Evolutionary conservation across 1,284 basidiomycete genomes (phyloP).

Genomic region (Melanopsichium pennsylvanicum): DNA sequence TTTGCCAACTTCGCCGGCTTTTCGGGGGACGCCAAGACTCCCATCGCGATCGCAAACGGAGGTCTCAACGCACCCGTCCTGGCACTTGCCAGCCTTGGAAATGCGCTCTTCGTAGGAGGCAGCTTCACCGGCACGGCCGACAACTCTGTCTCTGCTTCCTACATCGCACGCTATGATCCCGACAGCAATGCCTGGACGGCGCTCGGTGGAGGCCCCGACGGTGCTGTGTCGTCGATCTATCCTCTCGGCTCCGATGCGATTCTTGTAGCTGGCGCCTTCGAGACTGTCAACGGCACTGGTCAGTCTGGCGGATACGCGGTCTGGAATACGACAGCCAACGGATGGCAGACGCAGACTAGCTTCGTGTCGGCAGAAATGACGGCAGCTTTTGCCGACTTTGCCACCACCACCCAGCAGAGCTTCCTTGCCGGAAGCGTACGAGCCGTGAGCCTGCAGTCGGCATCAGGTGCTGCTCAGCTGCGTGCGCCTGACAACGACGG

Average conservation of each 20-base stretch:
- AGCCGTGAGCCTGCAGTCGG: conserved; percentile 66
- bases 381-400: conserved; percentile 72
- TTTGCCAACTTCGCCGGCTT: conserved; percentile 79
- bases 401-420: conserved; percentile 67
- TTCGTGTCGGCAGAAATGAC: conserved; percentile 73
- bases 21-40: conserved; percentile 70
- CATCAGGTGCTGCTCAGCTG: conserved; percentile 68
- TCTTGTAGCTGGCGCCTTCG: conserved; percentile 80
- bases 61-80: conserved; percentile 64
- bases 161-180: conserved; percentile 81
- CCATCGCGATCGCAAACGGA: conserved; percentile 67
- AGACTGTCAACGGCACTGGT: conserved; percentile 67
- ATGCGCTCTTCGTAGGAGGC: conserved; percentile 81
- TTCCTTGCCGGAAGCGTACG: conserved; percentile 68
- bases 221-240: conserved; percentile 73
- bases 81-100: conserved; percentile 51
- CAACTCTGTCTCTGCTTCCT: conserved; percentile 67
- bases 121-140: conserved; percentile 78
- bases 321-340: conserved; percentile 74
- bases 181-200: conserved; percentile 74
- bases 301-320: conserved; percentile 76
- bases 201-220: conserved; percentile 80
- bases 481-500: conserved; percentile 55
- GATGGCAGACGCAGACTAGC: conserved; percentile 71
- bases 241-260: conserved; percentile 71